These are phyloP conservation scores for Tetracentron sinense DNA, from an alignment of 164 flowering plant genomes.

Conservation along the genomic window DNA sequence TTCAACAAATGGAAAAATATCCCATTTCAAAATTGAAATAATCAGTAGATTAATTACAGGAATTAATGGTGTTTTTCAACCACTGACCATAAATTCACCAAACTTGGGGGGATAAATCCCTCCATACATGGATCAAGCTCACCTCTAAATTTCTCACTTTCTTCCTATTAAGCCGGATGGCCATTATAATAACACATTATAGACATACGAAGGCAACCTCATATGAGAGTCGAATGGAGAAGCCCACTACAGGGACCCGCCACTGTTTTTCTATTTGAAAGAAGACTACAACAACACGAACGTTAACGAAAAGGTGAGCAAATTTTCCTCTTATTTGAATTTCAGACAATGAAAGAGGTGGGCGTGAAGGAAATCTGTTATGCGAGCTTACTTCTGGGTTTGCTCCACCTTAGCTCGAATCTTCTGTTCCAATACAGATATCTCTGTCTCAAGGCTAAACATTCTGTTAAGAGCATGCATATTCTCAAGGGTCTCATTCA, in stretches of 20 bases:
- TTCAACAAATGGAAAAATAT: not conserved
- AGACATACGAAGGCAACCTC: not conserved
- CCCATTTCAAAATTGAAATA: not conserved
- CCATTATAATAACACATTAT: not conserved
- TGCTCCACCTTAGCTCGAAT: constrained; percentile 84
- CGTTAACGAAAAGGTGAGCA: constrained; percentile 4
- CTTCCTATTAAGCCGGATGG: constrained; percentile 18
- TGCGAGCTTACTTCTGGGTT: constrained; percentile 42
- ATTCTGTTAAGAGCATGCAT: constrained; percentile 96
- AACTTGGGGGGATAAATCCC: constrained; percentile 14
- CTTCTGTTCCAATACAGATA: constrained; percentile 72
- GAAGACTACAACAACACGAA: constrained; percentile 13
- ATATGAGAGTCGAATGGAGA: constrained; percentile 14
- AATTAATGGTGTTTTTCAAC: constrained; percentile 12
- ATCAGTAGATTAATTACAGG: constrained; percentile 22
- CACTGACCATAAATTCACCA: constrained; percentile 2
- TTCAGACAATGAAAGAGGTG: constrained; percentile 20
- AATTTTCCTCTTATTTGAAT: constrained; percentile 28
- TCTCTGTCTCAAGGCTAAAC: constrained; percentile 80
- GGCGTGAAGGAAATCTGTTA: not conserved
- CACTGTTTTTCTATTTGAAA: constrained; percentile 14
- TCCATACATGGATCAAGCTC: constrained; percentile 23
- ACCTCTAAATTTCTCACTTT: constrained; percentile 10
- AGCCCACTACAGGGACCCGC: constrained; percentile 7
- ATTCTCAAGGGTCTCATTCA: constrained; percentile 84